Evolutionary conservation across 2,329 filamentous ascomycete species (phyloP), one percentile per base, ranked within the genome.

Genomic region (Fusarium phyllophilum): DNA sequence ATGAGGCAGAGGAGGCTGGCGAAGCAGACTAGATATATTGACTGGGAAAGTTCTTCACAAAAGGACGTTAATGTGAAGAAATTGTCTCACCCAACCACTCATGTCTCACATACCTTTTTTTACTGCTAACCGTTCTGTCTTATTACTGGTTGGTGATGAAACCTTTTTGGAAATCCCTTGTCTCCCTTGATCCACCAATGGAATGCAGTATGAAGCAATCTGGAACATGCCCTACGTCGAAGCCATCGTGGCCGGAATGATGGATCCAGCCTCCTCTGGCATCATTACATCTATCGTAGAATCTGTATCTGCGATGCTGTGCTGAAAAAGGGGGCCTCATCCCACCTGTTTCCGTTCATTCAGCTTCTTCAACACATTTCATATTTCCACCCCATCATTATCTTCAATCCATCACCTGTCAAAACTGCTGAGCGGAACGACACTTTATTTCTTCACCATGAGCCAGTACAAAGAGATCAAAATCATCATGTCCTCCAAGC

Each of bases 1-100:
- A 78, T 15, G 81, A 78, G 8, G 78, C 61, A 64, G 42, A 70
- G 61, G 58, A 48, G 39, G 36, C 34, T 38, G 70, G 46, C 17
- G 67, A 70, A 51, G 66, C 48, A 38, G 49, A 58, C 20, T 75
- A 70, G 58, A 63, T 46, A 24, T 38, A 34, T 42, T n/a, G 58
- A 48, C 31, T 68, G 26, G n/a, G 14, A 36, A 65, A 57, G 26
- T 51, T 62, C 41, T 52, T 31, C 39, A 42, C 29, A 52, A 31
- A 45, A 42, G 42, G 31, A 70, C 33, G 44, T 48, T 52, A 56
- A 72, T 48, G 13, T 20, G 51, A 49, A 60, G 38, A 66, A 36
- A 49, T 36, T 54, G 59, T 46, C 34, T 62, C 36, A 46, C 26
- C 46, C 31, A 61, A 42, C 45, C 44, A 62, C n/a, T 55, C 17